Percentiles rank a stretch among this genome's conserved stretches.
Evolutionary conservation across 805 yeast species (phyloP).

Genomic region (Wickerhamiella slavikovae): DNA sequence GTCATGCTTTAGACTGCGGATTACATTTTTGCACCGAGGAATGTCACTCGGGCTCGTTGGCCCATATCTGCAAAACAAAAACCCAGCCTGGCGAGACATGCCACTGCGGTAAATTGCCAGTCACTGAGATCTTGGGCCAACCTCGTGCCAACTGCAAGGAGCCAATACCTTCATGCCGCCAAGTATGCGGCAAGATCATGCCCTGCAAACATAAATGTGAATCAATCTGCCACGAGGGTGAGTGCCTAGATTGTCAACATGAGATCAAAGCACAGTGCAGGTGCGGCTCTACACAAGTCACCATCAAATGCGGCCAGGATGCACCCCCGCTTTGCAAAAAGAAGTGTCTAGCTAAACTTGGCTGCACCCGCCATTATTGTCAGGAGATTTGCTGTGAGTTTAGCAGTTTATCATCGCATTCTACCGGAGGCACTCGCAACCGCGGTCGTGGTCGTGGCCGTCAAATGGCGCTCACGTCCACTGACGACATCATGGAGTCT

Average conservation of each 20-base stretch:
- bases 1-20: conserved; percentile 4
- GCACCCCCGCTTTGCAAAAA: conserved; percentile 2
- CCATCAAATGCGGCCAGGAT: conserved; percentile 2
- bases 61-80: conserved; percentile 5
- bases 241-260: conserved; percentile 4
- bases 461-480: no score
- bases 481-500: no score
- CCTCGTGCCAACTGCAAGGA: conserved; percentile 6
- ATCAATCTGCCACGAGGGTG: conserved; percentile 5
- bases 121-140: neutral
- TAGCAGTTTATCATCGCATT: no score
- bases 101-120: conserved; percentile 8
- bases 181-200: conserved; percentile 4
- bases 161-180: conserved; percentile 4
- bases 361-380: conserved; percentile 7
- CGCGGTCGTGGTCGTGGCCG: no score
- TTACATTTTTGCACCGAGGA: conserved; percentile 4
- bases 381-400: conserved; percentile 5
- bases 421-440: no score
- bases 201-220: conserved; percentile 7
- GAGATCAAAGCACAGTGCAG: conserved; percentile 1
- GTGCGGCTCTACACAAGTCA: conserved; percentile 1
- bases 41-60: conserved; percentile 5
- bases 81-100: conserved; percentile 9
- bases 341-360: conserved; percentile 3